Evolutionary conservation across 2,329 filamentous ascomycete species (phyloP).

Genomic region (Trichophyton rubrum): DNA sequence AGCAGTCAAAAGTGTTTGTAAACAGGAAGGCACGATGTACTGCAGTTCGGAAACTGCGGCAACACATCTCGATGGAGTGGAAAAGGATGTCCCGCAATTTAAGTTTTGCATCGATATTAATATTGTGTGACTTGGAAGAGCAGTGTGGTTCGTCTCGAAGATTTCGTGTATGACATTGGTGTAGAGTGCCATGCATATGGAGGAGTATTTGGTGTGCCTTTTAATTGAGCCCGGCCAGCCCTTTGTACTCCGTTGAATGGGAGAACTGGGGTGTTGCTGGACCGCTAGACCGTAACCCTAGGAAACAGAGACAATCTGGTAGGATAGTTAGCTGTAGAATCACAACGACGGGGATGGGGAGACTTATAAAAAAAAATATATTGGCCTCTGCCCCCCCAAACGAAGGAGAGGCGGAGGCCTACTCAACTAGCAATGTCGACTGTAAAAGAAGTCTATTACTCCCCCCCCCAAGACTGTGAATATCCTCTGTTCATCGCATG

Average conservation of each 20-base stretch:
- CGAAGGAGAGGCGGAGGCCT: constrained; percentile 12
- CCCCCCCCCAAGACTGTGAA: background rate
- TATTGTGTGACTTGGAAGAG: background rate
- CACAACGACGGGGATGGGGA: constrained; percentile 10
- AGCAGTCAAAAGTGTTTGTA: background rate
- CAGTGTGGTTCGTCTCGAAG: no score
- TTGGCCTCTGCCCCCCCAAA: constrained; percentile 17
- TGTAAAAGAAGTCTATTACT: background rate
- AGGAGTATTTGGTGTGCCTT: background rate
- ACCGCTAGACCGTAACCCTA: background rate
- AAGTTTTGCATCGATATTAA: background rate
- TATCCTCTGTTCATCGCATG: background rate
- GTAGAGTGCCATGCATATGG: background rate
- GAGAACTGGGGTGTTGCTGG: background rate
- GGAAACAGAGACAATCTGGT: background rate
- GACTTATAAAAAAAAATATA: constrained; percentile 30
- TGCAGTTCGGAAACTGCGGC: background rate
- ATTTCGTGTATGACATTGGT: background rate
- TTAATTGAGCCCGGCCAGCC: background rate
- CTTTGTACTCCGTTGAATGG: background rate
- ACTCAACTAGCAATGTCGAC: background rate
- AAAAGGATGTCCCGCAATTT: background rate
- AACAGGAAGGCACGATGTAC: background rate
- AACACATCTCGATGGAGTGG: background rate
- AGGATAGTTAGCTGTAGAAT: constrained; percentile 20